Base-by-base conservation (phyloP, 176 grass and related monocot genomes). In the Poa annua region DNA sequence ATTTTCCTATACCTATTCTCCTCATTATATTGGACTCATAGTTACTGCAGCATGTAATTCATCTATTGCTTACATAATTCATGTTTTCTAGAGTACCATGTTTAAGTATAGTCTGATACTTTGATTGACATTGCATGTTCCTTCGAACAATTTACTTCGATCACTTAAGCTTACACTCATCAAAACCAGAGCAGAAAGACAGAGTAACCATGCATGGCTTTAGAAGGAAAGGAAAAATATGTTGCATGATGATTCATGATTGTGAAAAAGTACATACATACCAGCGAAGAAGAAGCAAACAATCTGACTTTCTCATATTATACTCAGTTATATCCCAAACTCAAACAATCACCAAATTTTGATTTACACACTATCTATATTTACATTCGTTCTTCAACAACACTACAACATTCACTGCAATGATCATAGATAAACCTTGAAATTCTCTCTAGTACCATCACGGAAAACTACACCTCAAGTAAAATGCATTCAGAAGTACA, bases 401-500 rank as follows among this genome's bases (percentile, higher is more conserved):
- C 39, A 79, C 34, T 38, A 66, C 74, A 78, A 13, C 29, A 73
- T 73, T 66, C 34, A 83, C 57, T 32, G 20, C 4, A 2, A 67
- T 60, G 59, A 51, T 17, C 81, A 73, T 25, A 45, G 70, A 48
- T 36, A 90, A 70, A 77, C 45, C 47, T 55, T 77, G 29, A 75
- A 16, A 16, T 78, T 83, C 66, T 83, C 66, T 49, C 64, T 81
- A 56, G 48, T 29, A 65, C 47, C 48, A 63, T 67, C 16, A n/a
- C 25, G 1, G 11, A 48, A 77, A 56, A 71, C 54, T 82, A 82
- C 66, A 36, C 61, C 76, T 29, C 14, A 85, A 72, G 79, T 66
- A 85, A 76, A 77, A 80, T 65, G 14, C 59, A 80, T 81, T 85
- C 63, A 76, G 84, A 86, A 77, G 25, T 49, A 87, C 84, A 85